Base-by-base conservation (phyloP, 2,329 filamentous ascomycete genomes). In the Iodosphaeria phyllophila region DNA sequence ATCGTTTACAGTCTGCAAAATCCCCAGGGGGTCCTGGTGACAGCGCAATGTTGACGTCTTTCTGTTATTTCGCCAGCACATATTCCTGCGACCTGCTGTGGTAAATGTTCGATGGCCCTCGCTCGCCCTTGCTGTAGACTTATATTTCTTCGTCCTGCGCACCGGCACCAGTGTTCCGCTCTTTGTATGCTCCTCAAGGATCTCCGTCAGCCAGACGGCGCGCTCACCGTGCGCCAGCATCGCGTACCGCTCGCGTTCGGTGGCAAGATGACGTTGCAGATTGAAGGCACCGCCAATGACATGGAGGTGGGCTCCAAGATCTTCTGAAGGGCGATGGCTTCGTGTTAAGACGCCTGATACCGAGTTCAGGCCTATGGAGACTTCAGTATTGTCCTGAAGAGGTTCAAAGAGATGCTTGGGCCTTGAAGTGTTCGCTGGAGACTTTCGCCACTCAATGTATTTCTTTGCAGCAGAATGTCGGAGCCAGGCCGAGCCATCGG, bases 401-500 rank as follows among this genome's bases (percentile, higher is more conserved):
- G 51, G 48, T 26, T 38, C 38, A 32, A 57, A 49, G 24, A 60
- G 40, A 37, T 32, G 42, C 35, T 30, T 46, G 35, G 23, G 46
- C 33, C 23, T 28, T 12, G 29, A 32, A 21, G 30, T 30, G 23
- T 22, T 21, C 8, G 33, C 28, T n/a, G n/a, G n/a, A 4, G 31
- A 30, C 9, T 52, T 56, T 27, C 72, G 63, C 74, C 78, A 89
- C 25, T 66, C 56, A 8, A 91, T 49, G 33, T 80, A 74, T 44
- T 92, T 93, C 43, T 74, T 74, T 2, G 82, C 82, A 3, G 82
- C 74, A 1, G 73, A 64, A 46, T 95, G 75, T 15, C 86, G 72
- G 25, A 95, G 60, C 60, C 79, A 84, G 4, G 77, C 64, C 18
- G 83, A 65, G 18, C 77, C 83, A 22, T 86, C 73, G 4, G 64